Evolutionary conservation across 495 filamentous ascomycete genomes (phyloP).

Genomic region (Penicillium desertorum): DNA sequence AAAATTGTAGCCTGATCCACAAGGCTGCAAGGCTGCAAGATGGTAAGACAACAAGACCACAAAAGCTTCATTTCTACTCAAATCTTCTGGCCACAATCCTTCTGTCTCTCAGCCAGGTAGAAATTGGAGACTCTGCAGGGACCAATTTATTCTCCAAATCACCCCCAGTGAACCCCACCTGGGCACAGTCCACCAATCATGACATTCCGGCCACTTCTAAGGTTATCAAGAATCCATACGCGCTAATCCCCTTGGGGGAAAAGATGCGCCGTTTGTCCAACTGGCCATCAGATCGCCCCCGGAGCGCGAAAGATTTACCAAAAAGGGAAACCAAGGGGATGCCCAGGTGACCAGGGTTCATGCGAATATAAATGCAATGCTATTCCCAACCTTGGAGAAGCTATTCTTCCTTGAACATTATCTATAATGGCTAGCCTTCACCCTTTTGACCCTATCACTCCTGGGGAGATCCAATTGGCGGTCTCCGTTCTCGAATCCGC

Average conservation of each 20-base stretch:
- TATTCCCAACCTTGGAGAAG: not conserved
- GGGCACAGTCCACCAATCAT: not conserved
- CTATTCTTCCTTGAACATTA: not conserved
- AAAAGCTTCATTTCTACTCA: not conserved
- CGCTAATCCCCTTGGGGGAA: conserved; percentile 22
- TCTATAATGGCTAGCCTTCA: conserved; percentile 34
- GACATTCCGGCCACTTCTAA: not conserved
- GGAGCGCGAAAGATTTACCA: conserved; percentile 26
- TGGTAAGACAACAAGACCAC: not conserved
- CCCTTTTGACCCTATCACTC: conserved; percentile 46
- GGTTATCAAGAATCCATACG: conserved; percentile 1
- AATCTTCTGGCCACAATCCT: not conserved
- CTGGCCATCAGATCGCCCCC: conserved; percentile 14
- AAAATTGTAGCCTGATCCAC: not conserved
- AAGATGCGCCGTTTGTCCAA: conserved; percentile 21
- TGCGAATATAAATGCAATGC: not conserved
- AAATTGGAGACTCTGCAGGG: not conserved
- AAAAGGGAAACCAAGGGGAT: conserved; percentile 7
- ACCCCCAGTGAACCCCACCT: not conserved
- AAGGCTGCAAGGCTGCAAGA: not conserved
- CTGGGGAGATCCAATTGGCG: conserved; percentile 44
- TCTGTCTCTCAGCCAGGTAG: not conserved
- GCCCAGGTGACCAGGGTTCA: not conserved
- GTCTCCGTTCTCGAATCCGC: conserved; percentile 40
- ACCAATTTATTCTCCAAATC: not conserved